These are phyloP conservation scores for Arachnopeziza araneosa DNA, from an alignment of 2,329 filamentous ascomycete genomes.

Conservation along the genomic window DNA sequence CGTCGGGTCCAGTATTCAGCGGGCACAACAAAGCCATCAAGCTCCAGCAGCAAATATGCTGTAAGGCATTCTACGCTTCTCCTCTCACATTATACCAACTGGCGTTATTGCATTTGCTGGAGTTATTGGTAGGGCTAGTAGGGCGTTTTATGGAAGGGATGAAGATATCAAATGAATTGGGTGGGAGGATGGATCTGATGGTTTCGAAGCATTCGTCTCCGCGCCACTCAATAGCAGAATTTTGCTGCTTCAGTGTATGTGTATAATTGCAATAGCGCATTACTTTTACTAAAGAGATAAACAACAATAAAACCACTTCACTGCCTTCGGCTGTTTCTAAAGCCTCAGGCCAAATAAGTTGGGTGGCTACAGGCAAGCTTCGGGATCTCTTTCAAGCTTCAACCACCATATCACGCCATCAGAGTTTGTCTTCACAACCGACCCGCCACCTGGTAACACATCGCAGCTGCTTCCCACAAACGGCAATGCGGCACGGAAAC, in stretches of 20 bases:
- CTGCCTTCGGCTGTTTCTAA: not conserved
- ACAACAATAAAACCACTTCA: not conserved
- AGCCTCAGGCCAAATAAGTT: not conserved
- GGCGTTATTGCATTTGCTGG: not conserved
- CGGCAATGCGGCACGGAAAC: not conserved
- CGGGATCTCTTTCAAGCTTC: not conserved
- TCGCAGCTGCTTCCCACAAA: not conserved
- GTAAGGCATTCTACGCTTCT: not conserved
- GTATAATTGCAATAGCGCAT: not conserved
- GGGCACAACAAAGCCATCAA: conserved; percentile 10
- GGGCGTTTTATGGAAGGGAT: not conserved
- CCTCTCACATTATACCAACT: not conserved
- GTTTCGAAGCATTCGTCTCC: not conserved
- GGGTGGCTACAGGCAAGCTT: too few relatives aligned
- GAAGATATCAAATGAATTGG: not conserved
- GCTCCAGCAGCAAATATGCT: conserved; percentile 11
- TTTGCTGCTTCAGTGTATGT: not conserved
- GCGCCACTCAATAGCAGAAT: not conserved
- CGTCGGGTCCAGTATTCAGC: conserved; percentile 14
- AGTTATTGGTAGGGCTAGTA: not conserved
- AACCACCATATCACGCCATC: not conserved
- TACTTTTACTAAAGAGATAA: not conserved
- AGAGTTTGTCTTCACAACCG: not conserved
- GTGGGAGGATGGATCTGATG: not conserved
- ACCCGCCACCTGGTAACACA: not conserved